A percentile compares a stretch with the other conserved stretches of the same genome.
Evolutionary conservation across 106 monocot species (phyloP).

Genomic region (Acanthochlamys bracteata): DNA sequence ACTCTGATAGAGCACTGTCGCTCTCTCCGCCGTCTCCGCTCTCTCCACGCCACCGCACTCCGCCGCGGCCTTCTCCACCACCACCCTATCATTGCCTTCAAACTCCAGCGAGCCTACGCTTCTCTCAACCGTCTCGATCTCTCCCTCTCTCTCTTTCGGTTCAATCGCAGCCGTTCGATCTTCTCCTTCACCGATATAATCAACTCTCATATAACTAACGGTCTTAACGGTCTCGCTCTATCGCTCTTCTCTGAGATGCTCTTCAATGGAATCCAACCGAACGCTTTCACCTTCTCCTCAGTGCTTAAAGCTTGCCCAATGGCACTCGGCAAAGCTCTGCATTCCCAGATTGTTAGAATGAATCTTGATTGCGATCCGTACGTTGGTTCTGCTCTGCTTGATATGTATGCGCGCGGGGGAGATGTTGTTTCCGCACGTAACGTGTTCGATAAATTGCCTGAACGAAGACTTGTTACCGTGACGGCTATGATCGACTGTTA

Average conservation of each 20-base stretch:
- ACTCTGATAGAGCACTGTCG: constrained; percentile 35
- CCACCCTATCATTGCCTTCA: constrained; percentile 57
- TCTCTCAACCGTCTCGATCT: constrained; percentile 32
- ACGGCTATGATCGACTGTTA: constrained; percentile 78
- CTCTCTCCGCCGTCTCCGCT: constrained; percentile 27
- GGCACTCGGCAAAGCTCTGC: constrained; percentile 38
- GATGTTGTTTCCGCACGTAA: constrained; percentile 35
- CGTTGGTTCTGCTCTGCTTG: constrained; percentile 72
- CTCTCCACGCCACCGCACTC: constrained; percentile 57
- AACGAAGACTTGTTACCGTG: constrained; percentile 29
- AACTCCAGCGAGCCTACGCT: constrained; percentile 77
- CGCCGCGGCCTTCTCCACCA: constrained; percentile 39
- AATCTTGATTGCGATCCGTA: constrained; percentile 28
- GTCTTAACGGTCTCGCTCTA: constrained; percentile 35
- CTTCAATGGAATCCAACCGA: constrained; percentile 26
- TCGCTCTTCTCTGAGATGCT: constrained; percentile 55
- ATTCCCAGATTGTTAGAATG: constrained; percentile 47
- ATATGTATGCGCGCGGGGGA: constrained; percentile 62
- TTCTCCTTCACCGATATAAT: constrained; percentile 64
- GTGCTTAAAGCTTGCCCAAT: constrained; percentile 44
- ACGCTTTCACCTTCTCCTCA: constrained; percentile 66
- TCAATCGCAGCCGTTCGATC: constrained; percentile 41
- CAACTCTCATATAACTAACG: constrained; percentile 49
- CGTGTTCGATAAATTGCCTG: constrained; percentile 51
- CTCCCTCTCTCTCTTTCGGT: constrained; percentile 49